Conservation (phyloP, 106 monocot species). For the Dactylorhiza incarnata region DNA sequence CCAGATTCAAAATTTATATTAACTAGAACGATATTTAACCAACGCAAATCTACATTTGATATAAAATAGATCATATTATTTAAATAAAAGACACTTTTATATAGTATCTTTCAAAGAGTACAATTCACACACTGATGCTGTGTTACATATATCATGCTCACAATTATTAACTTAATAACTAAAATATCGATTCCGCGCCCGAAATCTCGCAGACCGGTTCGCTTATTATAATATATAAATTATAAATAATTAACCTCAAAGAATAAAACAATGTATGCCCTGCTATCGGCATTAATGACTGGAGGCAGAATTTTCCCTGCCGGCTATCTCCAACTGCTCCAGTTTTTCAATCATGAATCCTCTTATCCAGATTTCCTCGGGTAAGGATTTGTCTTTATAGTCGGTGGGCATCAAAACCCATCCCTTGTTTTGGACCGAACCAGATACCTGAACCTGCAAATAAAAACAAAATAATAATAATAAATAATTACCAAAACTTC, state of each 20-base stretch:
- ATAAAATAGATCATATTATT: too few species aligned
- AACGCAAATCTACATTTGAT: too few species aligned
- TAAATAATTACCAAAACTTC: too few species aligned
- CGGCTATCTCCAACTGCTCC: slow-evolving; percentile 55
- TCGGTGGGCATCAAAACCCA: slow-evolving; percentile 63
- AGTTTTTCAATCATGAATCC: slow-evolving; percentile 66
- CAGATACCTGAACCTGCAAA: slow-evolving; percentile 60
- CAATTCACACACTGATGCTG: neutral
- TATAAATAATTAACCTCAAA: neutral
- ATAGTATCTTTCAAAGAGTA: too few species aligned
- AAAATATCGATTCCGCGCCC: neutral
- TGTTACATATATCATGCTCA: neutral
- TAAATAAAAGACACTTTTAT: too few species aligned
- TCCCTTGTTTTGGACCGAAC: slow-evolving; percentile 64
- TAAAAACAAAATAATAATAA: neutral
- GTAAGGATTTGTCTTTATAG: slow-evolving; percentile 56
- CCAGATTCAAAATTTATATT: too few species aligned
- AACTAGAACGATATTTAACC: too few species aligned
- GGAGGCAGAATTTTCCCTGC: slow-evolving; percentile 32
- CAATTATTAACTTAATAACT: neutral
- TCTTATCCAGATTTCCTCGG: slow-evolving; percentile 64
- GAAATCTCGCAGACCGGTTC: neutral
- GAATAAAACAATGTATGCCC: neutral
- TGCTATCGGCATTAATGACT: neutral
- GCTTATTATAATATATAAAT: neutral